phyloP scores from a whole-genome alignment of 768 basidiomycete genomes.

The Floccularia luteovirens region DNA sequence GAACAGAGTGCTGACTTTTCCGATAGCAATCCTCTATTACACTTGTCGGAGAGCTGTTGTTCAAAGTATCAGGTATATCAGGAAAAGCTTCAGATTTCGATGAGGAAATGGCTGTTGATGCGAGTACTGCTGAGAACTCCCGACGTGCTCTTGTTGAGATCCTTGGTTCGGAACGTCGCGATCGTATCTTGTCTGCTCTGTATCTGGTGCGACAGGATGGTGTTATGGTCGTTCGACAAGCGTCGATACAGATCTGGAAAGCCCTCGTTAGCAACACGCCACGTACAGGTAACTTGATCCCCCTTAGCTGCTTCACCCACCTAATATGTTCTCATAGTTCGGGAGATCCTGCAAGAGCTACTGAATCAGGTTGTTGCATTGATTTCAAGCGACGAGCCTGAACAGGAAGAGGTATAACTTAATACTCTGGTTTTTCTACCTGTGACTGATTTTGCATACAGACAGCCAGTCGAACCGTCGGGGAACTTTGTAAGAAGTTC shows the following conservation, averaged over 20 bases:
- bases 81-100: constrained; percentile 75
- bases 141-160: constrained; percentile 82
- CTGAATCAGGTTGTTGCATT: constrained; percentile 70
- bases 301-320: background rate
- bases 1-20: constrained; percentile 6
- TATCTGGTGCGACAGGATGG: constrained; percentile 94
- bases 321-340: constrained; percentile 35
- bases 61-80: constrained; percentile 95
- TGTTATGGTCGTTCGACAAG: constrained; percentile 81
- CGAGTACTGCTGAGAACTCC: constrained; percentile 65
- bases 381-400: constrained; percentile 70
- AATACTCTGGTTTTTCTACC: background rate
- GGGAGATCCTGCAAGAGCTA: constrained; percentile 87
- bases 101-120: constrained; percentile 61
- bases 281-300: constrained; percentile 61
- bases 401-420: constrained; percentile 77
- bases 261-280: constrained; percentile 94
- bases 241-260: constrained; percentile 96
- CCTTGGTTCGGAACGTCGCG: constrained; percentile 81
- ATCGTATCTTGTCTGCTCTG: constrained; percentile 84
- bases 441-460: constrained; percentile 20
- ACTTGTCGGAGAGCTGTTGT: constrained; percentile 90
- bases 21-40: constrained; percentile 89
- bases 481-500: constrained; percentile 90
- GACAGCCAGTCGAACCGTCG: constrained; percentile 85